Evolutionary conservation across 306 rosid species (phyloP).

Genomic region (Acacia crassicarpa): DNA sequence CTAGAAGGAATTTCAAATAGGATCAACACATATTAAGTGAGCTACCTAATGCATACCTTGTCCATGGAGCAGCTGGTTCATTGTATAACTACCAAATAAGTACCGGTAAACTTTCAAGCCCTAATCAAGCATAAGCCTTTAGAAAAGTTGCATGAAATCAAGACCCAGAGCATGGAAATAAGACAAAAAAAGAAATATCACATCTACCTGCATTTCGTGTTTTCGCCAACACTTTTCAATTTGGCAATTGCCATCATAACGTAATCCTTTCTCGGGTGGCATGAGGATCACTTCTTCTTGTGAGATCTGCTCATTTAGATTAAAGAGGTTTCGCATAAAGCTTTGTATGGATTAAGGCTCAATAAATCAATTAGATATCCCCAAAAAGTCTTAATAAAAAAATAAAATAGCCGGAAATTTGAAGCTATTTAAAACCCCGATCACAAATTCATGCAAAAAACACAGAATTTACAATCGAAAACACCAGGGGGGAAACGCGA

Average conservation of each 20-base stretch:
- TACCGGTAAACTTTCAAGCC: constrained; percentile 72
- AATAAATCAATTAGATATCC: not conserved
- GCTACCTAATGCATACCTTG: constrained; percentile 41
- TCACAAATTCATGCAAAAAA: no score
- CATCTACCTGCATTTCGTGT: constrained; percentile 65
- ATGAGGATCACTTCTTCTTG: constrained; percentile 72
- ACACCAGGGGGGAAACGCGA: no score
- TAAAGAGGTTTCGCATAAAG: not conserved
- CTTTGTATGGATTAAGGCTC: not conserved
- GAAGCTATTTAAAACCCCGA: no score
- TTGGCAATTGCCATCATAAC: constrained; percentile 78
- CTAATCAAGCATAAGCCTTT: constrained; percentile 37
- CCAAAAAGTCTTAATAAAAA: no score
- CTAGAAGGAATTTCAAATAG: not conserved
- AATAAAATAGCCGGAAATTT: no score
- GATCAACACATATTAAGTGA: not conserved
- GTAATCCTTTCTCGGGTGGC: constrained; percentile 64
- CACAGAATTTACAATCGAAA: no score
- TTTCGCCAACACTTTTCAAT: constrained; percentile 83
- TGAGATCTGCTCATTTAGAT: constrained; percentile 51
- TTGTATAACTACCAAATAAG: constrained; percentile 68
- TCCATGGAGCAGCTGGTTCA: constrained; percentile 82
- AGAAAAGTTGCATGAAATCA: constrained; percentile 16
- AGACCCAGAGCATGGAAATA: not conserved
- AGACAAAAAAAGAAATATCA: not conserved